Conservation (phyloP, 2,329 filamentous ascomycete genomes). For the Nectriaceae sp. region DNA sequence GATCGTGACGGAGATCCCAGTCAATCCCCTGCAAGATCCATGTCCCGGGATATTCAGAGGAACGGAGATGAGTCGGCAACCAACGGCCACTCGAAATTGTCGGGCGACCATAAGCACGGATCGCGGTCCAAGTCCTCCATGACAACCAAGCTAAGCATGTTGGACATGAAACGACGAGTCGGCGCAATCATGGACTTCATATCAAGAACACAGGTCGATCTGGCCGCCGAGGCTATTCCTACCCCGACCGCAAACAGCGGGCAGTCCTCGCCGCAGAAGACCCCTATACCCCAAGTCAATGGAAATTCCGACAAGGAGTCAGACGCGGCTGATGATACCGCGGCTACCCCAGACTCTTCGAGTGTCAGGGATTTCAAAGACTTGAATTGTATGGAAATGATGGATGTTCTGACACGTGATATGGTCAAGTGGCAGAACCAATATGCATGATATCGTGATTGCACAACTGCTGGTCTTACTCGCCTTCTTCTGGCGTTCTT, state of each 20-base stretch:
- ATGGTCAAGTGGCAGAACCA: constrained; percentile 85
- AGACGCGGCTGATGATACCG: constrained; percentile 23
- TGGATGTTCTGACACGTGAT: constrained; percentile 80
- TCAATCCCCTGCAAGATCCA: constrained; percentile 59
- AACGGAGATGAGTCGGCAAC: constrained; percentile 36
- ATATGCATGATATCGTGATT: constrained; percentile 45
- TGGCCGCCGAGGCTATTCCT: constrained; percentile 65
- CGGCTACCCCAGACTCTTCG: constrained; percentile 22
- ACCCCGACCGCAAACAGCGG: constrained; percentile 40
- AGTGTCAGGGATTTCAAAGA: constrained; percentile 66
- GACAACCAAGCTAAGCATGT: constrained; percentile 76
- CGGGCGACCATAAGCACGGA: constrained; percentile 52
- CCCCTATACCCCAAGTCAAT: constrained; percentile 38
- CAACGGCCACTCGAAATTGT: constrained; percentile 37
- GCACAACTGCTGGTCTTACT: not conserved
- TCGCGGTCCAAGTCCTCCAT: constrained; percentile 53
- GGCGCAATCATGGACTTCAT: constrained; percentile 88
- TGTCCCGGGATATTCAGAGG: constrained; percentile 49
- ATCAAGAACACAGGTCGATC: constrained; percentile 81
- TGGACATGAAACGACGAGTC: constrained; percentile 84
- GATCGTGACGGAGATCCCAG: constrained; percentile 65
- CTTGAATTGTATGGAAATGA: constrained; percentile 82
- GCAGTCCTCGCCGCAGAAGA: constrained; percentile 41
- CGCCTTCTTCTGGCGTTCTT: constrained; percentile 6
- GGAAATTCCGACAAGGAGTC: constrained; percentile 31